phyloP scores from a whole-genome alignment of 371 early-diverging fungal genomes.

The Mucor sp. region DNA sequence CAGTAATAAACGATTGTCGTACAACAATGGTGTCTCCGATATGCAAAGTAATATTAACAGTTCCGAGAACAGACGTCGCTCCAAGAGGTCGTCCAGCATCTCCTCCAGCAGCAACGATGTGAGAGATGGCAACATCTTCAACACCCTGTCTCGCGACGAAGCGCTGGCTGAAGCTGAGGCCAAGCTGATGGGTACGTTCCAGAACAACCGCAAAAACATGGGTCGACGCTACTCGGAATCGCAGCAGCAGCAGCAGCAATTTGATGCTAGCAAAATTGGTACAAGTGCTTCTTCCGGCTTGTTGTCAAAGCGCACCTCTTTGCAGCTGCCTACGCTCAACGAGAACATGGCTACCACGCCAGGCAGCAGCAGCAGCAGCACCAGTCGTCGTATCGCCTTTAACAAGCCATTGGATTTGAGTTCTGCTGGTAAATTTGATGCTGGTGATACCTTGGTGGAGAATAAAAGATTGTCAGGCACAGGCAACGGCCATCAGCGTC shows the following conservation, averaged over 20 bases:
- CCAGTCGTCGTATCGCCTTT: constrained; percentile 20
- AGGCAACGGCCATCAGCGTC: constrained; percentile 20
- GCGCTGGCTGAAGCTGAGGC: constrained; percentile 56
- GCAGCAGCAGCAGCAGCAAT: constrained; percentile 21
- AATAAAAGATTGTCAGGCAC: constrained; percentile 4
- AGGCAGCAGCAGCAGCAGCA: neutral
- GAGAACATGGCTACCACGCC: constrained; percentile 27
- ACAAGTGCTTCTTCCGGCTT: constrained; percentile 4
- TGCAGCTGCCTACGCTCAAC: constrained; percentile 28
- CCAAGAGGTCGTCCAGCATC: constrained; percentile 15
- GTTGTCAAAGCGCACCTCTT: constrained; percentile 9
- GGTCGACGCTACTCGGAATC: constrained; percentile 42
- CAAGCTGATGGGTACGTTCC: constrained; percentile 54
- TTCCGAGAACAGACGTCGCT: constrained; percentile 22
- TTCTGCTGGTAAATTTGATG: neutral
- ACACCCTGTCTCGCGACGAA: constrained; percentile 34
- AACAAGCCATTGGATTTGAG: constrained; percentile 44
- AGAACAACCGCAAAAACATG: neutral
- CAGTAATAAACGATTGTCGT: constrained; percentile 28
- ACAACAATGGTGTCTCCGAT: constrained; percentile 21
- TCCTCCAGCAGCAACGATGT: neutral
- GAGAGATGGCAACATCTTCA: constrained; percentile 24
- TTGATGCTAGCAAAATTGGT: constrained; percentile 2
- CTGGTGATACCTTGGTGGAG: neutral
- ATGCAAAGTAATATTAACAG: constrained; percentile 22